Conservation (phyloP, 176 grass and related monocot species). For the Carex myosuroides region DNA sequence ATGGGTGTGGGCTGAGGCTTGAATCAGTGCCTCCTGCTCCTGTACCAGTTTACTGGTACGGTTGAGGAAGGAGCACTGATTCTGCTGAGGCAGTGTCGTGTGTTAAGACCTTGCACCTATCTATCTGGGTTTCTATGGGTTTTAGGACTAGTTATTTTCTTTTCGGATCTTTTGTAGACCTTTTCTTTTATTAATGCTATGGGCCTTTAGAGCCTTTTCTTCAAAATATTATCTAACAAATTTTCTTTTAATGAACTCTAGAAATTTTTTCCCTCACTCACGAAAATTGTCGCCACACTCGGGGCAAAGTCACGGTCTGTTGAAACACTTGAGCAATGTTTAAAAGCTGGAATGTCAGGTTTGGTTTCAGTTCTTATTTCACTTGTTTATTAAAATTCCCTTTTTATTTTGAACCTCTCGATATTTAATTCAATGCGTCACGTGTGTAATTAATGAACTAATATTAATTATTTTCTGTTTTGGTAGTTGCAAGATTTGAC, state of each 20-base stretch:
- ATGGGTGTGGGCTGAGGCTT: no score
- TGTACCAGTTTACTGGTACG: no score
- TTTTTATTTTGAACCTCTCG: background rate
- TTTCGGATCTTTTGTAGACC: no score
- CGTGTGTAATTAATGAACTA: background rate
- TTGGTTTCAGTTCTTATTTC: background rate
- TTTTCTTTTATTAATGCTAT: no score
- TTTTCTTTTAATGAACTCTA: slow-evolving; percentile 23
- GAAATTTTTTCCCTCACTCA: slow-evolving; percentile 87
- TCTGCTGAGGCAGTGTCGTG: no score
- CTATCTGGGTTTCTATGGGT: no score
- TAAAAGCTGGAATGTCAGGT: slow-evolving; percentile 96
- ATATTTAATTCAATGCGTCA: background rate
- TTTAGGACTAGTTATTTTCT: no score
- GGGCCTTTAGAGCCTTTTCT: no score
- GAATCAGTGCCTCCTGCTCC: no score
- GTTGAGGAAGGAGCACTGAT: no score
- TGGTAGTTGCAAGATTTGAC: slow-evolving; percentile 81
- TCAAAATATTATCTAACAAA: background rate
- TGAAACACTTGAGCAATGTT: slow-evolving; percentile 74
- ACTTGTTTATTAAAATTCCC: background rate
- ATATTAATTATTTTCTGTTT: slow-evolving; percentile 10
- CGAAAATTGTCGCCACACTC: slow-evolving; percentile 91
- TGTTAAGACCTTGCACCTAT: no score
- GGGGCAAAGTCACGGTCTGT: slow-evolving; percentile 73